Percentiles rank a stretch among this genome's conserved stretches.
These are phyloP conservation scores for Phytophthora europaea DNA, from an alignment of 352 stramenopile species.

Conservation along the genomic window DNA sequence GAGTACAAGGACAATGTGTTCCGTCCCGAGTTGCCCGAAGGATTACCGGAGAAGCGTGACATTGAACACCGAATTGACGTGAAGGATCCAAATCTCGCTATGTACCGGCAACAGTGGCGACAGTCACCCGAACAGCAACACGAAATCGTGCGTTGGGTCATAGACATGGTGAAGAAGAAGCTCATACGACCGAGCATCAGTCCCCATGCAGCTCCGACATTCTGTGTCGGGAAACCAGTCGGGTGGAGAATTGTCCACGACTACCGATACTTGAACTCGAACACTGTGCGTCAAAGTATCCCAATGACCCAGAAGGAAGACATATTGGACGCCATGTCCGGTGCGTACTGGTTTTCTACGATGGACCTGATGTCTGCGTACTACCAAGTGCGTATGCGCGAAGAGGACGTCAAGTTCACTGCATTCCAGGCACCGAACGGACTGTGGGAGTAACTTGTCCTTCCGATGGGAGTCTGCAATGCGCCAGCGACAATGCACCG, in stretches of 20 bases:
- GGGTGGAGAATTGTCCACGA: neutral
- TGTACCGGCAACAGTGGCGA: conserved; percentile 18
- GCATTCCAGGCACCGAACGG: conserved; percentile 16
- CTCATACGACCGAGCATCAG: neutral
- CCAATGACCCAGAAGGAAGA: neutral
- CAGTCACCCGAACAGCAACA: conserved; percentile 21
- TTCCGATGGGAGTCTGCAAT: neutral
- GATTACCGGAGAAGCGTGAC: conserved; percentile 8
- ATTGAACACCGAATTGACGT: neutral
- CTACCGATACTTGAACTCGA: neutral
- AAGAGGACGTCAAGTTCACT: conserved; percentile 29
- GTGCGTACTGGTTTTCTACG: neutral
- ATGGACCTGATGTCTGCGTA: conserved; percentile 8
- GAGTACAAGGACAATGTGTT: conserved; percentile 14
- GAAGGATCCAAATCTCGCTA: neutral
- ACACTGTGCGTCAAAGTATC: neutral
- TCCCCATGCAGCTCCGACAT: too few relatives aligned
- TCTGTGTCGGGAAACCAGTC: neutral
- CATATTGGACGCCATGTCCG: too few relatives aligned
- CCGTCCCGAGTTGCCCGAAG: conserved; percentile 9
- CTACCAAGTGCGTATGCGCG: conserved; percentile 39
- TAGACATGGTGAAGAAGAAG: neutral
- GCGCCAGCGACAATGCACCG: conserved; percentile 10
- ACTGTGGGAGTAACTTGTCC: conserved; percentile 12
- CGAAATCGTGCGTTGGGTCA: conserved; percentile 2